Percentiles rank a stretch among this genome's conserved stretches.
Evolutionary conservation across 257 asterid genomes (phyloP).

Genomic region (Thymus mandschuricus): DNA sequence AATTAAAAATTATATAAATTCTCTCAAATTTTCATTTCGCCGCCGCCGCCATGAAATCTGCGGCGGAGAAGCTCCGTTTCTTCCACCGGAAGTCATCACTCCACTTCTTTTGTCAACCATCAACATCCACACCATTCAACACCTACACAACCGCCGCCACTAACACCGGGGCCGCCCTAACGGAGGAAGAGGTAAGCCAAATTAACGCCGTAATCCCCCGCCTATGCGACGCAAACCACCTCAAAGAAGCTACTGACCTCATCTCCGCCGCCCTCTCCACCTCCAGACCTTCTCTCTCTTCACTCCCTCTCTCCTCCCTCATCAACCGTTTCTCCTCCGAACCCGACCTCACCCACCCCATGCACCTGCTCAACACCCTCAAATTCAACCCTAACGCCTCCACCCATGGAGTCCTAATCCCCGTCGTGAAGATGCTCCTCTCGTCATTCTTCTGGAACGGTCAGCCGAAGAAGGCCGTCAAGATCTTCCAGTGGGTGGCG

Average conservation of each 20-base stretch:
- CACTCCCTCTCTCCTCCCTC: constrained; percentile 48
- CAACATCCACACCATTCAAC: constrained; percentile 9
- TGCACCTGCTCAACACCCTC: constrained; percentile 63
- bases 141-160: constrained; percentile 7
- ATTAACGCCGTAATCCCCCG: constrained; percentile 58
- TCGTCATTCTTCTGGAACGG: constrained; percentile 38
- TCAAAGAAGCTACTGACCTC: constrained; percentile 53
- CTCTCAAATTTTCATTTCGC: too few species aligned
- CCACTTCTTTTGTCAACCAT: constrained; percentile 22
- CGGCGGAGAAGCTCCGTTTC: constrained; percentile 38
- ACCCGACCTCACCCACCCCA: constrained; percentile 54
- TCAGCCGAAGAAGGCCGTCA: constrained; percentile 47
- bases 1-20: not conserved
- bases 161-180: constrained; percentile 34
- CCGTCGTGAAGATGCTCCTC: constrained; percentile 41
- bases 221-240: constrained; percentile 53
- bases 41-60: constrained; percentile 33
- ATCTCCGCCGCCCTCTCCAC: constrained; percentile 53
- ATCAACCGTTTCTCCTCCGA: constrained; percentile 43
- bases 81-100: constrained; percentile 27
- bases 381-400: constrained; percentile 40
- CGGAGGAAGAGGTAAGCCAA: constrained; percentile 46
- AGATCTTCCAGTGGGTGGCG: constrained; percentile 55
- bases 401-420: constrained; percentile 30
- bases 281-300: constrained; percentile 42